A percentile compares a stretch with the other conserved stretches of the same genome.
Conservation (phyloP, 139 green algal species). For the Prasinococcaceae sp. region DNA sequence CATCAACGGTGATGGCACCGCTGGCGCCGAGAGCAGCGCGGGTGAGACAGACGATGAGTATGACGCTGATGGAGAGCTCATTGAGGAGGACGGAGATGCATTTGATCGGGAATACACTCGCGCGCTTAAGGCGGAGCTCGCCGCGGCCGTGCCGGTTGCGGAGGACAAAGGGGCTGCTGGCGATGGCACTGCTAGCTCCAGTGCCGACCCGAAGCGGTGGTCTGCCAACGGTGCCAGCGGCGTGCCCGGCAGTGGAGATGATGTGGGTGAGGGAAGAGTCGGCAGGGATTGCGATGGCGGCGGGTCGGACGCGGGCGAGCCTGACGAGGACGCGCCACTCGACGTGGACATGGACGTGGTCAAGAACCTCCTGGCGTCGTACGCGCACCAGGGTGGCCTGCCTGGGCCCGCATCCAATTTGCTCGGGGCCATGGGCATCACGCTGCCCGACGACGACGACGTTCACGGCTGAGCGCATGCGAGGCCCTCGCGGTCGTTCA, state of each 20-base stretch:
- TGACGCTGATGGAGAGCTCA: background rate
- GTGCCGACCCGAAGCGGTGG: background rate
- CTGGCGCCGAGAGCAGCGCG: background rate
- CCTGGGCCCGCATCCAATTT: slow-evolving; percentile 57
- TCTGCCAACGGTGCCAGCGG: no score
- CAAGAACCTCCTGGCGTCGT: slow-evolving; percentile 51
- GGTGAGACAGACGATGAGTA: slow-evolving; percentile 1
- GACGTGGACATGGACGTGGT: slow-evolving; percentile 63
- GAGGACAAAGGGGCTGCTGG: background rate
- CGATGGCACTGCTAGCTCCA: background rate
- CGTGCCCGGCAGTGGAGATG: no score
- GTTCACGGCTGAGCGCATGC: background rate
- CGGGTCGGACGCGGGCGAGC: background rate
- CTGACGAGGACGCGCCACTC: slow-evolving; percentile 18
- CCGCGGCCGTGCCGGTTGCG: background rate
- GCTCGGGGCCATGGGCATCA: slow-evolving; percentile 46
- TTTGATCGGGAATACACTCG: slow-evolving; percentile 2
- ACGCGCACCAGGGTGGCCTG: slow-evolving; percentile 46
- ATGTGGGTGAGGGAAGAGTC: background rate
- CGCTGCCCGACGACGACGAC: slow-evolving; percentile 29
- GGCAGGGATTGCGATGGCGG: background rate
- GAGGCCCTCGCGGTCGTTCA: no score
- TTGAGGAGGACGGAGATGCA: background rate
- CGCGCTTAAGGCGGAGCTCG: background rate
- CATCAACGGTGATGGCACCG: background rate